A percentile compares a stretch with the other conserved stretches of the same genome.
Evolutionary conservation across 2,329 filamentous ascomycete species (phyloP).

Genomic region (Penicillium sp.): DNA sequence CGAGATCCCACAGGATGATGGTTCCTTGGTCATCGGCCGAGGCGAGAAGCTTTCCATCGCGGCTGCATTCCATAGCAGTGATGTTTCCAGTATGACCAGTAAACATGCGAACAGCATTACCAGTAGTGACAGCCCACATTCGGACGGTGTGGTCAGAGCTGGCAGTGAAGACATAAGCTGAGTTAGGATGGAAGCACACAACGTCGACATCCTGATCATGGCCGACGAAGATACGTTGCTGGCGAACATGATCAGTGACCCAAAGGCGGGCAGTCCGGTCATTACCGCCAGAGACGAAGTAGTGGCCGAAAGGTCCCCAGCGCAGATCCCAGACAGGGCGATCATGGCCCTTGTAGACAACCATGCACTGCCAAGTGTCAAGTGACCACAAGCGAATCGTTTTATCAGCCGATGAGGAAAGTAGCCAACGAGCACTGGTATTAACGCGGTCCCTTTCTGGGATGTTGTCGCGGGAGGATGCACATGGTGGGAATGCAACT

Average conservation of each 20-base stretch:
- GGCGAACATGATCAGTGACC: conserved; percentile 89
- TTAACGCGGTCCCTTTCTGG: conserved; percentile 44
- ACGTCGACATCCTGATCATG: conserved; percentile 92
- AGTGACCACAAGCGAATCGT: conserved; percentile 91
- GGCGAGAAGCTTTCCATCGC: conserved; percentile 86
- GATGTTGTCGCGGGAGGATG: conserved; percentile 51
- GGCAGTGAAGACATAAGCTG: conserved; percentile 88
- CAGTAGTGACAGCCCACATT: conserved; percentile 94
- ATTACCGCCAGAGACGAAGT: conserved; percentile 84
- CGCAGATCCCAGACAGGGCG: conserved; percentile 84
- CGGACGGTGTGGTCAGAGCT: conserved; percentile 91
- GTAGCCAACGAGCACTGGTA: conserved; percentile 70
- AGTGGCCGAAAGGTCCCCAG: conserved; percentile 93
- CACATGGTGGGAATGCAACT: conserved; percentile 81
- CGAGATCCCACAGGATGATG: conserved; percentile 92
- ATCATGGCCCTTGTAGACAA: conserved; percentile 91
- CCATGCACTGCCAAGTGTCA: conserved; percentile 87
- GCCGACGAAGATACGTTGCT: conserved; percentile 83
- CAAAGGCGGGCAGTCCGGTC: conserved; percentile 90
- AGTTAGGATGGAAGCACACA: conserved; percentile 93
- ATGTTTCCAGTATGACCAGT: conserved; percentile 88
- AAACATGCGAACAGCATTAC: conserved; percentile 85
- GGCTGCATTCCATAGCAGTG: conserved; percentile 80
- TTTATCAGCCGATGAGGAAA: conserved; percentile 85
- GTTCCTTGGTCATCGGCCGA: conserved; percentile 85